A percentile compares a stretch with the other conserved stretches of the same genome.
phyloP scores from a whole-genome alignment of 805 yeast genomes.

The Clavispora carvajalis region DNA sequence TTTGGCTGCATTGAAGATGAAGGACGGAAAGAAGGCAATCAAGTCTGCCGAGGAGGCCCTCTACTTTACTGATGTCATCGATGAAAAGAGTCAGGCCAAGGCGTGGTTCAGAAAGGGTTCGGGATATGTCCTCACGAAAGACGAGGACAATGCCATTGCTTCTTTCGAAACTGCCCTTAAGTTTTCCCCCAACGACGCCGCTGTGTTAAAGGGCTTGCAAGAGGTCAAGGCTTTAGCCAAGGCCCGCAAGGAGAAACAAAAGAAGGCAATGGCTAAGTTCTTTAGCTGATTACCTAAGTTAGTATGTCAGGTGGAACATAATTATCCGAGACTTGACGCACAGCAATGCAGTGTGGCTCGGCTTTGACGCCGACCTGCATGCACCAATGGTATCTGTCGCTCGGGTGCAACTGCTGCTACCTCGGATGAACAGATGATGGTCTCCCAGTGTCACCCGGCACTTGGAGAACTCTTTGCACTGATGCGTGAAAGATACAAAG shows the following conservation, averaged over 20 bases:
- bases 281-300: conserved; percentile 31
- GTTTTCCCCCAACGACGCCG: conserved; percentile 66
- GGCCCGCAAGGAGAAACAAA: conserved; percentile 59
- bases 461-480: no score
- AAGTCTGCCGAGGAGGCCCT: conserved; percentile 63
- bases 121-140: conserved; percentile 59
- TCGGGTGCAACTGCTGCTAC: no score
- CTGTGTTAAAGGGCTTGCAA: conserved; percentile 57
- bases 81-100: conserved; percentile 69
- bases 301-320: no score
- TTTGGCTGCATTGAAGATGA: conserved; percentile 62
- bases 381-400: no score
- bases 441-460: no score
- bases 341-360: no score
- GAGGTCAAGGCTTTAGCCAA: conserved; percentile 52
- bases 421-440: no score
- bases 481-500: no score
- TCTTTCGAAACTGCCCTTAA: conserved; percentile 63
- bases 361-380: no score
- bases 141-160: conserved; percentile 63
- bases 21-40: conserved; percentile 49
- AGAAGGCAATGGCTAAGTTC: conserved; percentile 69
- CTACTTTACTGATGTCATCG: conserved; percentile 47
- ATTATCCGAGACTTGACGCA: no score
- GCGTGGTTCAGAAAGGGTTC: conserved; percentile 83